Base-by-base conservation (phyloP, 2,329 filamentous ascomycete species). In the Paecilomyces formosus region DNA sequence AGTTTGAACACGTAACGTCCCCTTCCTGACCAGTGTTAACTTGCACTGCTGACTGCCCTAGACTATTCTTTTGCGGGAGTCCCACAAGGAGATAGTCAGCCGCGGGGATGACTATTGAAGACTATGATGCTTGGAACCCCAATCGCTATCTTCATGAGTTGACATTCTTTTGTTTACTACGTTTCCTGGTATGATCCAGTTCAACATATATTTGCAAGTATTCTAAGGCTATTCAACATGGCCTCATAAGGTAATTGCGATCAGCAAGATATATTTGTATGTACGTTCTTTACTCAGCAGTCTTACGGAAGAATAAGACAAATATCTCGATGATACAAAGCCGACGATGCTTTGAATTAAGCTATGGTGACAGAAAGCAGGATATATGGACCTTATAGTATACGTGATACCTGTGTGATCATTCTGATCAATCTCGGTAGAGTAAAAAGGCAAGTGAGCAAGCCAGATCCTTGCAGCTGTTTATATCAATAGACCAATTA, bases 1-100 rank as follows among this genome's bases (percentile, higher is more conserved):
- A 88, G 64, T 87, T 83, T 66, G 85, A 88, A 72, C 85, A 83
- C 70, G 76, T 78, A 67, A 6, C 58, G n/a, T 58, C 72, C 66
- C 51, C 7, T 51, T 39, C 24, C 13, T 15, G 51, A 21, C 26
- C 18, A 5, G 6, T 50, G 7, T 52, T 35, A 21, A 15, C 50
- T 49, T 22, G 18, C 22, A 50, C 52, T 49, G 30, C 57, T 57
- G 24, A 62, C 58, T 21, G 49, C 52, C n/a, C 22, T 9, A 72
- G 70, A 78, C 76, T 12, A 72, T 78, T 59, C 60, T 77, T 58
- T 65, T 77, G 31, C 63, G 74, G 54, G 71, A 71, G 33, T 75
- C 69, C 58, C 67, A 71, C 24, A 77, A 77, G 63, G 74, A 77
- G 64, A 72, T 77, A 4, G 69, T 77, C 30, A 73, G 68, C 62